phyloP scores from a whole-genome alignment of 768 basidiomycete species.

The Boletales sp. region DNA sequence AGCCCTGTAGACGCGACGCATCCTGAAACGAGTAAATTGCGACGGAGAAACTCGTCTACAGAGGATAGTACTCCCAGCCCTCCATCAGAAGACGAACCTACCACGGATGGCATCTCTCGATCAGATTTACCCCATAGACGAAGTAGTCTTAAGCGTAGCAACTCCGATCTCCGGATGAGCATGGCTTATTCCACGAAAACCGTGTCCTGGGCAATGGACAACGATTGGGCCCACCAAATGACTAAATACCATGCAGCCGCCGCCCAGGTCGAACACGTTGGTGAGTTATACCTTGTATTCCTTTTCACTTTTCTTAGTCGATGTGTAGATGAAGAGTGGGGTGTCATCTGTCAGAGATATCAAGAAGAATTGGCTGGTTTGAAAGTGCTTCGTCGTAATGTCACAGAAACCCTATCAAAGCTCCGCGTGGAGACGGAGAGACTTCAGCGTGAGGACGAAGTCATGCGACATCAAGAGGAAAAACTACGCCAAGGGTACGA shows the following conservation, averaged over 20 bases:
- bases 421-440: constrained; percentile 39
- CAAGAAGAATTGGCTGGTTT: constrained; percentile 61
- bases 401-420: constrained; percentile 39
- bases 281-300: constrained; percentile 21
- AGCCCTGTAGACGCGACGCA: constrained; percentile 25
- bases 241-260: constrained; percentile 42
- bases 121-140: constrained; percentile 44
- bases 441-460: constrained; percentile 39
- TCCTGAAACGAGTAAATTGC: constrained; percentile 12
- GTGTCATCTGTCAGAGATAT: constrained; percentile 52
- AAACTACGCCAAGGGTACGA: constrained; percentile 37
- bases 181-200: constrained; percentile 54
- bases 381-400: constrained; percentile 52
- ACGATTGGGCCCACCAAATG: constrained; percentile 55
- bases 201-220: constrained; percentile 75
- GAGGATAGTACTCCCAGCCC: constrained; percentile 26
- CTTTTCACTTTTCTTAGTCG: neutral
- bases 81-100: constrained; percentile 33
- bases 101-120: constrained; percentile 25
- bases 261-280: constrained; percentile 38
- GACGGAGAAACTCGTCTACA: constrained; percentile 10
- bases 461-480: constrained; percentile 40
- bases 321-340: constrained; percentile 54
- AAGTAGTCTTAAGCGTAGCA: constrained; percentile 63
- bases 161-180: constrained; percentile 43